Percentiles rank a stretch among this genome's conserved stretches.
phyloP scores from a whole-genome alignment of 2,329 filamentous ascomycete species.

The Colletotrichum nymphaeae region DNA sequence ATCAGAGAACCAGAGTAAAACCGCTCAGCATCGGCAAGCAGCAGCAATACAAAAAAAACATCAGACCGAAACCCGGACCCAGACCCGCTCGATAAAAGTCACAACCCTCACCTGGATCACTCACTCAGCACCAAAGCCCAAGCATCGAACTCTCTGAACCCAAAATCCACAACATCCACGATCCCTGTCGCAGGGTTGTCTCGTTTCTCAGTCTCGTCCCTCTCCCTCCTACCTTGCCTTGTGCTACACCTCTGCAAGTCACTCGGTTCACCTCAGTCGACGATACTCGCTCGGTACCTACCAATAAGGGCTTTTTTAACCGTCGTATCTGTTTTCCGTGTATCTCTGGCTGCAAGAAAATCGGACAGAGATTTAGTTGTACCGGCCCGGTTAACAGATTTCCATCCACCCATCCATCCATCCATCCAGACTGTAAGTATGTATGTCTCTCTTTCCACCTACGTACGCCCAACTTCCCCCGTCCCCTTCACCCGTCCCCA shows the following conservation, averaged over 20 bases:
- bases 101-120: slow-evolving; percentile 6
- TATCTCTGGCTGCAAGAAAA: neutral
- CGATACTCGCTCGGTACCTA: neutral
- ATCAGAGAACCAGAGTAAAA: slow-evolving; percentile 5
- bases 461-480: slow-evolving; percentile 12
- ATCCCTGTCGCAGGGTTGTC: slow-evolving; percentile 14
- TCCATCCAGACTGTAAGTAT: neutral
- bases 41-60: neutral
- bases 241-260: neutral
- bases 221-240: neutral
- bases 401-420: neutral
- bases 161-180: slow-evolving; percentile 20
- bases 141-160: slow-evolving; percentile 5
- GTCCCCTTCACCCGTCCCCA: neutral
- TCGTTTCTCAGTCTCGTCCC: neutral
- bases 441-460: slow-evolving; percentile 8
- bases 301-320: neutral
- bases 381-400: neutral
- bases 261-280: neutral
- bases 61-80: slow-evolving; percentile 5
- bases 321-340: neutral
- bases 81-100: slow-evolving; percentile 5
- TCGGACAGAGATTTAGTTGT: neutral
- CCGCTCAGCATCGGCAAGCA: neutral
- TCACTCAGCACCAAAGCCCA: slow-evolving; percentile 7